A percentile compares a stretch with the other conserved stretches of the same genome.
Evolutionary conservation across 306 rosid species (phyloP).

Genomic region (Lotus japonicus): DNA sequence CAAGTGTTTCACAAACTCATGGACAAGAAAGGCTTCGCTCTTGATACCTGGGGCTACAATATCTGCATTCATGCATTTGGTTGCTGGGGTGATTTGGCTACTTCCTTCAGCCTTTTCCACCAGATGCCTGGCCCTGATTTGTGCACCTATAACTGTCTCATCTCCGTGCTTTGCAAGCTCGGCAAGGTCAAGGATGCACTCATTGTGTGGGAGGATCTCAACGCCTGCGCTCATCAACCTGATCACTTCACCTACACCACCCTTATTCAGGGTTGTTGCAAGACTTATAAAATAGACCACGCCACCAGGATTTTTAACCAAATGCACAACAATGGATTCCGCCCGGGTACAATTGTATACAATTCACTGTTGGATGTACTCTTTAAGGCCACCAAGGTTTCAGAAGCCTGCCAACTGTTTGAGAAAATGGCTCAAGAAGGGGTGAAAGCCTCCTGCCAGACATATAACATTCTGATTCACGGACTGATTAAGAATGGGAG

Average conservation of each 20-base stretch:
- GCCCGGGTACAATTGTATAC: slow-evolving; percentile 49
- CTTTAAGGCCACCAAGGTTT: slow-evolving; percentile 63
- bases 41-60: slow-evolving; percentile 63
- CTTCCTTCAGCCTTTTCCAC: slow-evolving; percentile 47
- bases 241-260: slow-evolving; percentile 57
- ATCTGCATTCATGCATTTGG: slow-evolving; percentile 75
- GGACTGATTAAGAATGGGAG: slow-evolving; percentile 79
- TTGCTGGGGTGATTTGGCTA: slow-evolving; percentile 74
- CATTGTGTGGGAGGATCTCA: slow-evolving; percentile 65
- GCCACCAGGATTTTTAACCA: slow-evolving; percentile 53
- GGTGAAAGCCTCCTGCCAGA: slow-evolving; percentile 59
- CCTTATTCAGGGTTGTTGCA: slow-evolving; percentile 69
- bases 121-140: slow-evolving; percentile 70
- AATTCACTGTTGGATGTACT: slow-evolving; percentile 67
- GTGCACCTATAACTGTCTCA: slow-evolving; percentile 70
- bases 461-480: slow-evolving; percentile 72
- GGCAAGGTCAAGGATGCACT: slow-evolving; percentile 76
- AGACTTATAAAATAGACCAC: slow-evolving; percentile 49
- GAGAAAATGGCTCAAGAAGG: slow-evolving; percentile 86
- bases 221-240: slow-evolving; percentile 63
- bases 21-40: slow-evolving; percentile 31
- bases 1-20: slow-evolving; percentile 47
- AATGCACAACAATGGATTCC: slow-evolving; percentile 60
- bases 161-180: slow-evolving; percentile 56
- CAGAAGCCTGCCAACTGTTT: slow-evolving; percentile 65